A percentile compares a stretch with the other conserved stretches of the same genome.
Evolutionary conservation across 2,329 filamentous ascomycete genomes (phyloP).

Genomic region (Hymenoscyphus linearis): DNA sequence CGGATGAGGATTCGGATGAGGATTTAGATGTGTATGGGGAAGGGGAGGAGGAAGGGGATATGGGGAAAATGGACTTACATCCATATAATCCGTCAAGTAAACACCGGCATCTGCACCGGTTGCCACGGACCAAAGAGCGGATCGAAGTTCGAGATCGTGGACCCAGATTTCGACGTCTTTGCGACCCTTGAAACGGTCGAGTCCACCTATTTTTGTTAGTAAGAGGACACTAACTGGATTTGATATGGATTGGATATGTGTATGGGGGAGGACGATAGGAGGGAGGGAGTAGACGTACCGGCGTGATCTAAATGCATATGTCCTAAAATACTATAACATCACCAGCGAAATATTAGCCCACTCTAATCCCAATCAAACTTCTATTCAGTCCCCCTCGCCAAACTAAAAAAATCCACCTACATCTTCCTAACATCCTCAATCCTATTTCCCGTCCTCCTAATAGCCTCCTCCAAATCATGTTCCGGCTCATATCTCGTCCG

Average conservation of each 20-base stretch:
- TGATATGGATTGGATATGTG: background rate
- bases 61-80: no score
- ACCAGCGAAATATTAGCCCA: no score
- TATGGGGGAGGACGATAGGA: no score
- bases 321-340: slow-evolving; percentile 34
- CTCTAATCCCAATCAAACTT: no score
- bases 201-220: slow-evolving; percentile 30
- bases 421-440: slow-evolving; percentile 41
- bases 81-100: slow-evolving; percentile 34
- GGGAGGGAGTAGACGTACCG: background rate
- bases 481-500: slow-evolving; percentile 24
- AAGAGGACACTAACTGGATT: background rate
- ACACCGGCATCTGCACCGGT: slow-evolving; percentile 38
- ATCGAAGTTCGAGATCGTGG: slow-evolving; percentile 42
- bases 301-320: slow-evolving; percentile 45
- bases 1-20: no score
- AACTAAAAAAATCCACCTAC: no score
- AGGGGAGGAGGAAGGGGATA: no score
- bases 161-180: slow-evolving; percentile 42
- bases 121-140: slow-evolving; percentile 40
- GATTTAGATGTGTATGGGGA: no score
- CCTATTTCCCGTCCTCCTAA: slow-evolving; percentile 37
- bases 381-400: no score
- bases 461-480: slow-evolving; percentile 26
- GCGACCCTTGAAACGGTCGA: slow-evolving; percentile 38